These are phyloP conservation scores for Cymbopogon flexuosus DNA, from an alignment of 202 grass and related monocot genomes.

Conservation along the genomic window DNA sequence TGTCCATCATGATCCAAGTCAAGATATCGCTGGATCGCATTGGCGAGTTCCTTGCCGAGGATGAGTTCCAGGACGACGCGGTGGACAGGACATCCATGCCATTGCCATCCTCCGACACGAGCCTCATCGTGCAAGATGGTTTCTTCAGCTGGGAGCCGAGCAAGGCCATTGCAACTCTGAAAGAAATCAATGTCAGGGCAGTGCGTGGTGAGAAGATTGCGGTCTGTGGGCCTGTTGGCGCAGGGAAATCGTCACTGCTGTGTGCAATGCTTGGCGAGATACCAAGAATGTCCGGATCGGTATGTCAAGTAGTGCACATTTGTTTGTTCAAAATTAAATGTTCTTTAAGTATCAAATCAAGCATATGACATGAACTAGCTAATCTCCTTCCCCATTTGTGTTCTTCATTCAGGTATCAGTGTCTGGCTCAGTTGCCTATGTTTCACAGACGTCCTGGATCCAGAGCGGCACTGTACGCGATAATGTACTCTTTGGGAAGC, in stretches of 20 bases:
- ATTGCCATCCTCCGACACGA: constrained; percentile 4
- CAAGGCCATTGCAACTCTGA: constrained; percentile 42
- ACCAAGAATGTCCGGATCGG: constrained; percentile 67
- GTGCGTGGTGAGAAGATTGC: constrained; percentile 49
- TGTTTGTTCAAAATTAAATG: not conserved
- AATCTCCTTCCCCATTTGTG: not conserved
- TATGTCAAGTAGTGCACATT: constrained; percentile 33
- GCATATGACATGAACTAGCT: not conserved
- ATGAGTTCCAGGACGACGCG: constrained; percentile 54
- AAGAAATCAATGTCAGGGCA: constrained; percentile 37
- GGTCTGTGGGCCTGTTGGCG: constrained; percentile 63
- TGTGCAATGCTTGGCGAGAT: constrained; percentile 71
- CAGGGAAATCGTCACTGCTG: constrained; percentile 60
- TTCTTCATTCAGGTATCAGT: constrained; percentile 48
- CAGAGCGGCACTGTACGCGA: constrained; percentile 74
- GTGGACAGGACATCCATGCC: constrained; percentile 22
- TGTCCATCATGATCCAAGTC: constrained; percentile 73
- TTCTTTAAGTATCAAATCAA: not conserved
- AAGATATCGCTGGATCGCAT: constrained; percentile 80
- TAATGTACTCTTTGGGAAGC: constrained; percentile 79
- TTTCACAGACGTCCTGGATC: constrained; percentile 77
- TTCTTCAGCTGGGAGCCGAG: constrained; percentile 62
- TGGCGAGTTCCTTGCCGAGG: constrained; percentile 46
- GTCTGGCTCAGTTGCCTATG: constrained; percentile 51
- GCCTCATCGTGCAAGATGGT: constrained; percentile 33